Base-by-base conservation (phyloP, 371 early-diverging fungal species). In the Phascolomyces articulosus region DNA sequence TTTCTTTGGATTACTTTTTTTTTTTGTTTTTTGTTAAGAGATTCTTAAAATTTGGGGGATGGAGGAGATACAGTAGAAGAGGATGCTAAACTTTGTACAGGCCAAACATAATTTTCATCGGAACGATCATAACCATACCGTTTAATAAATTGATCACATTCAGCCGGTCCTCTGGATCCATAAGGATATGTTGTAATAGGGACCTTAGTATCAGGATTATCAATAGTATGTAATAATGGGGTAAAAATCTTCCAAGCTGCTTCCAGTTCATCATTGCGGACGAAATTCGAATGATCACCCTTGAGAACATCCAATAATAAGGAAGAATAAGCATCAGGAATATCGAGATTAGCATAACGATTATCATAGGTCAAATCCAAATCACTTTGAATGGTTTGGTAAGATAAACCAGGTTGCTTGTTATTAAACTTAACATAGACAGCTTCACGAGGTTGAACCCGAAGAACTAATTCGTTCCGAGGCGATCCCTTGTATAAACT, bases 221-320 rank as follows among this genome's bases (percentile, higher is more conserved):
- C 96, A 70, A 97, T 94, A 63, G 87, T 66, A 78, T 96, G 93
- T 65, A 97, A 75, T 34, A 96, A 78, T 0, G 98, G 98, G 0
- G 97, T 97, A 70, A 98, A 97, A 54, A 98, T 95, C 66, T 90
- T 91, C 98, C 98, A 98, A 6, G 98, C 95, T 31, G 91, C 95
- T 55, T 96, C 95, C 31, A 97, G 78, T 78, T 97, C 98, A 73
- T 97, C 98, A 69, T 91, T 89, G 40, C 98, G 90, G 47, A 98
- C 96, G 88, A 98, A 97, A 85, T 98, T 97, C 64, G 94, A 90
- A 74, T 95, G 95, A 69, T 98, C 97, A 16, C 91, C 93, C 34
- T 88, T 85, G 29, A 98, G 72, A 1, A 90, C 90, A 66, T 97
- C 98, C 44, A 97, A 77, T 58, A 98, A 90, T 54, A 98, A 83